phyloP scores from a whole-genome alignment of 441 rosid genomes.

The Syzygium syzygioides region DNA sequence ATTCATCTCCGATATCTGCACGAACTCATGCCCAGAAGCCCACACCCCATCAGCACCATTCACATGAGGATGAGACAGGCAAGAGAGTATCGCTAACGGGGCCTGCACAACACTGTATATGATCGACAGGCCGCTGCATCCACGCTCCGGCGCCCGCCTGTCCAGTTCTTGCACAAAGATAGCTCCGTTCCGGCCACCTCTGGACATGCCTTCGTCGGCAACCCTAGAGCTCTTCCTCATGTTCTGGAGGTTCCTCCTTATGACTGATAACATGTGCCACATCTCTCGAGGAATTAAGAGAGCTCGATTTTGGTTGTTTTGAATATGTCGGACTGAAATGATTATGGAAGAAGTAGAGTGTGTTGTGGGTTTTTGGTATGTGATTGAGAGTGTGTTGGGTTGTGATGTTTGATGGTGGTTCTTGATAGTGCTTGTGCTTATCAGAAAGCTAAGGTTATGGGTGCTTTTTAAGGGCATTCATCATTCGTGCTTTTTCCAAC shows the following conservation, averaged over 20 bases:
- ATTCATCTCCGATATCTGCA: slow-evolving; percentile 9
- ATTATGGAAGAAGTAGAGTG: background rate
- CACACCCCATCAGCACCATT: slow-evolving; percentile 42
- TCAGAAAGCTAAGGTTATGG: slow-evolving; percentile 19
- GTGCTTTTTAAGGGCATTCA: slow-evolving; percentile 20
- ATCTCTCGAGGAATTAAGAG: slow-evolving; percentile 6
- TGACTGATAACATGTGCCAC: slow-evolving; percentile 33
- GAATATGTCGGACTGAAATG: background rate
- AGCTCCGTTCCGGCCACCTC: slow-evolving; percentile 20
- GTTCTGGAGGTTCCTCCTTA: slow-evolving; percentile 36
- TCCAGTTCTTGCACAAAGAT: slow-evolving; percentile 5
- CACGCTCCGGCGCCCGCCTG: background rate
- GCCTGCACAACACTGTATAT: slow-evolving; percentile 28
- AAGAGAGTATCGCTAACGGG: slow-evolving; percentile 48
- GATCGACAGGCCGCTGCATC: slow-evolving; percentile 27
- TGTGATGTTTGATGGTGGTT: slow-evolving; percentile 21
- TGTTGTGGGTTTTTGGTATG: background rate
- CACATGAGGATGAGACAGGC: slow-evolving; percentile 68
- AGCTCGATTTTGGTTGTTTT: background rate
- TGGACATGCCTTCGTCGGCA: slow-evolving; percentile 56
- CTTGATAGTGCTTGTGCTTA: slow-evolving; percentile 35
- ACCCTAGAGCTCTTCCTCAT: slow-evolving; percentile 56
- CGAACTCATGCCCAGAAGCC: slow-evolving; percentile 4
- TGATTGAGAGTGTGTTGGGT: slow-evolving; percentile 1
- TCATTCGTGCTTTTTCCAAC: background rate